Percentiles rank a stretch among this genome's conserved stretches.
phyloP scores from a whole-genome alignment of 2,329 filamentous ascomycete genomes.

The Penicillium sp. region DNA sequence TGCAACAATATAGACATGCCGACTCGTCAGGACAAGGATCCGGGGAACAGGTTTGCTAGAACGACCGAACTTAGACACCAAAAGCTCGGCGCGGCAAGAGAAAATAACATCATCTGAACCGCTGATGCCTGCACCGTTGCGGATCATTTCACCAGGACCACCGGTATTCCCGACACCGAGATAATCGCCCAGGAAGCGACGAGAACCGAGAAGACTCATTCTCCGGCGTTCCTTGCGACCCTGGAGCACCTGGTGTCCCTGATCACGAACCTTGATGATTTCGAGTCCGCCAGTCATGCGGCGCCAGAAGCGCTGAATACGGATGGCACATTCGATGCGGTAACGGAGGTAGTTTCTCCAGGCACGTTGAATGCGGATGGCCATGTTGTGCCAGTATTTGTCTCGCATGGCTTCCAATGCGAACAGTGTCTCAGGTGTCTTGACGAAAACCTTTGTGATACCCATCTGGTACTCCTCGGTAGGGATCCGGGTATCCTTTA shows the following conservation, averaged over 20 bases:
- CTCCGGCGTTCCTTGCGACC: constrained; percentile 87
- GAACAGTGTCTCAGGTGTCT: constrained; percentile 94
- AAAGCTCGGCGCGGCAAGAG: constrained; percentile 83
- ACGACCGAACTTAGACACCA: constrained; percentile 92
- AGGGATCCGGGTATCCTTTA: constrained; percentile 95
- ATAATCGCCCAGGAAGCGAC: constrained; percentile 93
- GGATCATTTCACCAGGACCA: constrained; percentile 78
- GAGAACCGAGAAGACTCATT: constrained; percentile 86
- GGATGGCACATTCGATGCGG: constrained; percentile 83
- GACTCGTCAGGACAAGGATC: constrained; percentile 78
- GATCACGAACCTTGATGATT: constrained; percentile 81
- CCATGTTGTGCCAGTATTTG: constrained; percentile 99
- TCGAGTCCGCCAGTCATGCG: constrained; percentile 88
- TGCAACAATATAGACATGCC: constrained; percentile 83
- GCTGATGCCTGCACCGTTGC: constrained; percentile 68
- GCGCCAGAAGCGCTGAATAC: constrained; percentile 94
- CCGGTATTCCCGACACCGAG: constrained; percentile 78
- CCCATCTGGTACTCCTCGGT: constrained; percentile 96
- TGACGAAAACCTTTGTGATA: constrained; percentile 96
- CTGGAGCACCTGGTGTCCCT: constrained; percentile 77
- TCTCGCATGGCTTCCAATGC: constrained; percentile 97
- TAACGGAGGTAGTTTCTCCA: constrained; percentile 97
- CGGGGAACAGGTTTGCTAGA: constrained; percentile 91
- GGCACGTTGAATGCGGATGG: constrained; percentile 91
- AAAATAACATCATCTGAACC: constrained; percentile 71